Base-by-base conservation (phyloP, 345 rosid species). In the Clausena lansium region DNA sequence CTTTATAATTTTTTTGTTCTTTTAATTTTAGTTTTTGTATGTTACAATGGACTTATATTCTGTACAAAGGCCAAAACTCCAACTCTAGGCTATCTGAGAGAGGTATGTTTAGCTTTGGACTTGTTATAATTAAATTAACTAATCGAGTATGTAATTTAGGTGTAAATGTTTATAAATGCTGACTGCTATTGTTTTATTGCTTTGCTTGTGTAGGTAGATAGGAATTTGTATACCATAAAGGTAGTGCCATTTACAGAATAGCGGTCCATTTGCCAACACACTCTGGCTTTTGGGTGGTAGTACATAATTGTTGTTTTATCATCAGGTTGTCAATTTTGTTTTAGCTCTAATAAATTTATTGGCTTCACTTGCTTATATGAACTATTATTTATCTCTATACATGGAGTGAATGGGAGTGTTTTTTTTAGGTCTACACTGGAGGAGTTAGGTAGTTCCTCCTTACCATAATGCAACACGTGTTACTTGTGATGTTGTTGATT, bases 241-340 rank as follows among this genome's bases (percentile, higher is more conserved):
- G 93, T 90, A 22, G 86, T 91, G 80, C 92, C 97, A 9, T 90
- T 94, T 81, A 70, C 89, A 1, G 98, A 97, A 5, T 92, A 94
- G 72, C 86, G 94, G 82, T 93, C 97, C 32, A 93, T 97, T 75
- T 87, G 91, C 36, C 84, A 97, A 67, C 97, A 94, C 74, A 89
- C 94, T 75, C 99, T 98, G 13, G 82, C 98, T 71, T 72, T 97
- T n/a, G 99, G 98, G 67, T 97, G 99, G 98, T 98, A 94, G 84
- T 94, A 91, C 85, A 87, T 94, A 24, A 97, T 97, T 60, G 85
- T 93, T 70, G 97, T 97, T 70, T 77, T 93, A 83, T 89, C 98
- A 75, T 88, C 99, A 83, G 99, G 99, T 97, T 76, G 22, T 9
- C 24, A 60, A n/a, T n/a, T 17, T 74, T 60, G 0, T 60, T 15